Conservation (phyloP, 116 monocot genomes). For the Thalassia testudinum region DNA sequence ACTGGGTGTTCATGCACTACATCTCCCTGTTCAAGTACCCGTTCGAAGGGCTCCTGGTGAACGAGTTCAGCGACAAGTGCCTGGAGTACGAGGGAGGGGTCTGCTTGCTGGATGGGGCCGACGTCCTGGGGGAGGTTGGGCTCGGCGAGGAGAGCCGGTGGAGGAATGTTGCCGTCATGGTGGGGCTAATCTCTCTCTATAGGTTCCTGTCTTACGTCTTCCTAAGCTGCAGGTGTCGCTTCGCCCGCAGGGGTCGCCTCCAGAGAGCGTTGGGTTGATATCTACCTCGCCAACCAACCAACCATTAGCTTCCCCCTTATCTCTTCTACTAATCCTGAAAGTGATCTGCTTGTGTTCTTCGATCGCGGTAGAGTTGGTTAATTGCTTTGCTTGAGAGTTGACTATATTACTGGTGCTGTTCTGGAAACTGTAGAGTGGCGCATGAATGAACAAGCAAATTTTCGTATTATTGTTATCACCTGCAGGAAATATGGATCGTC, state of each 20-base stretch:
- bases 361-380: no score
- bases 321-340: not conserved
- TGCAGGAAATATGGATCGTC: no score
- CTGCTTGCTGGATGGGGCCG: slow-evolving; percentile 44
- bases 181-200: slow-evolving; percentile 46
- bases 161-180: slow-evolving; percentile 66
- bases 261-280: slow-evolving; percentile 14
- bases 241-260: slow-evolving; percentile 33
- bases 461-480: no score
- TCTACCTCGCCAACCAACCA: not conserved
- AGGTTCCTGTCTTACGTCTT: slow-evolving; percentile 58
- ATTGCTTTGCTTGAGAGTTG: no score
- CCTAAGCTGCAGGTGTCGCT: slow-evolving; percentile 45
- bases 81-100: slow-evolving; percentile 29
- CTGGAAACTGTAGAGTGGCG: no score
- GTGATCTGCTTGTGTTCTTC: no score
- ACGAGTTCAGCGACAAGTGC: no score
- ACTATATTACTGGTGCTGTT: no score
- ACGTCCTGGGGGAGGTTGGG: slow-evolving; percentile 44
- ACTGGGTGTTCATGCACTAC: slow-evolving; percentile 94
- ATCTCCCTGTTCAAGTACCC: slow-evolving; percentile 85
- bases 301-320: no score
- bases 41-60: slow-evolving; percentile 71
- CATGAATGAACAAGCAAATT: no score
- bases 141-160: slow-evolving; percentile 43